These are phyloP conservation scores for Chlorociboria aeruginascens DNA, from an alignment of 495 filamentous ascomycete genomes.

Conservation along the genomic window DNA sequence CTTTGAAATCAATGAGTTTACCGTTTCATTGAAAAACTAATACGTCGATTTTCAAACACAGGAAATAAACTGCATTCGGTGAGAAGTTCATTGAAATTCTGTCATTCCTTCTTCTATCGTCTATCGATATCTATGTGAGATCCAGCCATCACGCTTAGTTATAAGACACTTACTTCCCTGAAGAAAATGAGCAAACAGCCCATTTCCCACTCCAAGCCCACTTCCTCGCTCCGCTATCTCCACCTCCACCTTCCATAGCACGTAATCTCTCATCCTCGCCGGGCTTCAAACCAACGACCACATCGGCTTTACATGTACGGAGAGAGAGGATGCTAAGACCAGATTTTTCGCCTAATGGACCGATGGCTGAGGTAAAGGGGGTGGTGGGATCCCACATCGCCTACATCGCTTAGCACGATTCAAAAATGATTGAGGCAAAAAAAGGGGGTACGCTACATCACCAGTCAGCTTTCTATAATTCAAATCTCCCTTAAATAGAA, in stretches of 20 bases:
- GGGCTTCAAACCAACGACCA: conserved; percentile 74
- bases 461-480: conserved; percentile 88
- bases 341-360: conserved; percentile 68
- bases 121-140: not conserved
- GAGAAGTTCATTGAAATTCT: not conserved
- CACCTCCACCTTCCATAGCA: conserved; percentile 52
- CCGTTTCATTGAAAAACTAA: not conserved
- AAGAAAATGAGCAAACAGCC: conserved; percentile 82
- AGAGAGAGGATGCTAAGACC: conserved; percentile 75
- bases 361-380: conserved; percentile 74
- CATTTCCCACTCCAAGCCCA: conserved; percentile 98
- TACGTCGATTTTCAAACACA: not conserved
- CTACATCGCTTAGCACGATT: conserved; percentile 25
- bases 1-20: not conserved
- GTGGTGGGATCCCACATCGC: conserved; percentile 81
- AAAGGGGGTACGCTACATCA: conserved; percentile 51
- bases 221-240: conserved; percentile 59
- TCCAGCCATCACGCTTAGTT: not conserved
- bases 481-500: conserved; percentile 92
- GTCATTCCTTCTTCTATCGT: not conserved
- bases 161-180: conserved; percentile 5
- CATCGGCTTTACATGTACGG: conserved; percentile 91
- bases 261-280: conserved; percentile 74
- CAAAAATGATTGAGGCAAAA: conserved; percentile 11
- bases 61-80: not conserved